These are phyloP conservation scores for Ciborinia camelliae DNA, from an alignment of 2,329 filamentous ascomycete species.

Conservation along the genomic window DNA sequence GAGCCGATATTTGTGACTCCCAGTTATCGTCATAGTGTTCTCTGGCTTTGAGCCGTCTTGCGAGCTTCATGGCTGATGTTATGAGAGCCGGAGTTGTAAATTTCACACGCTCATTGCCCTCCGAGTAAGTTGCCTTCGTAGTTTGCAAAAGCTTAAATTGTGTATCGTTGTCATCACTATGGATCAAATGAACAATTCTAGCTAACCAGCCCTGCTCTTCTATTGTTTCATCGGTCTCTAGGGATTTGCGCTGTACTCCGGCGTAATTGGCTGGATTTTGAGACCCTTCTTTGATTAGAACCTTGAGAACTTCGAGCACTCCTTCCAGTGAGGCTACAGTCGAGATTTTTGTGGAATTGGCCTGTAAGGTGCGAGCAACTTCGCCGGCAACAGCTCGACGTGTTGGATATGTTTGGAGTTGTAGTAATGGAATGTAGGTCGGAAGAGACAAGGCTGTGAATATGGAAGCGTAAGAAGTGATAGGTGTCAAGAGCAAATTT, in stretches of 20 bases:
- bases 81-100: slow-evolving; percentile 93
- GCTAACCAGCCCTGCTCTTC: slow-evolving; percentile 98
- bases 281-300: slow-evolving; percentile 89
- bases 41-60: slow-evolving; percentile 80
- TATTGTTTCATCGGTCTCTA: slow-evolving; percentile 94
- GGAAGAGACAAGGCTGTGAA: slow-evolving; percentile 95
- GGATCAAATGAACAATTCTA: slow-evolving; percentile 82
- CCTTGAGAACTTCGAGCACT: slow-evolving; percentile 81
- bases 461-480: slow-evolving; percentile 85
- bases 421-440: slow-evolving; percentile 83
- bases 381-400: slow-evolving; percentile 87
- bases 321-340: slow-evolving; percentile 80
- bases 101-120: slow-evolving; percentile 92
- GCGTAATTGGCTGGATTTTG: slow-evolving; percentile 82
- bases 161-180: slow-evolving; percentile 81
- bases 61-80: slow-evolving; percentile 84
- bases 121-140: slow-evolving; percentile 78
- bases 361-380: slow-evolving; percentile 77
- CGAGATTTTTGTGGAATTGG: slow-evolving; percentile 75
- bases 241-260: slow-evolving; percentile 67
- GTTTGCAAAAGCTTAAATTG: slow-evolving; percentile 93
- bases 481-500: slow-evolving; percentile 82
- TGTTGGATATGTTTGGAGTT: slow-evolving; percentile 90
- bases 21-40: slow-evolving; percentile 83
- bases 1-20: slow-evolving; percentile 68